A percentile compares a stretch with the other conserved stretches of the same genome.
These are phyloP conservation scores for Mortierella sp. DNA, from an alignment of 371 early-diverging fungal species.

Conservation along the genomic window DNA sequence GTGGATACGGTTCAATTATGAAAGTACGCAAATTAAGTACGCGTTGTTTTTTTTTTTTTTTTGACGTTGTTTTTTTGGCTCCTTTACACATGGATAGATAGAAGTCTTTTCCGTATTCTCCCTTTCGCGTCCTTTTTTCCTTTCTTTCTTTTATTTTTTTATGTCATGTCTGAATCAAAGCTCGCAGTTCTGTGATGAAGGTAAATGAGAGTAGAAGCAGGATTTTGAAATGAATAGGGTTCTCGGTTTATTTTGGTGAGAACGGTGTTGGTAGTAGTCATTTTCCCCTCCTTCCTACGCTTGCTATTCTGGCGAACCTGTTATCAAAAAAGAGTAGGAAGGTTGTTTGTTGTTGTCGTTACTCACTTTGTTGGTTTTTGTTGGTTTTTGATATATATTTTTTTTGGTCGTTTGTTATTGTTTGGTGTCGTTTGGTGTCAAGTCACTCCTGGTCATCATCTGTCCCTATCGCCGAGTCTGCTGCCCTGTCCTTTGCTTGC, in stretches of 20 bases:
- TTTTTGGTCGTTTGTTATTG: not conserved
- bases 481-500: too few relatives aligned
- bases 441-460: not conserved
- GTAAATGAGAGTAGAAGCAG: too few relatives aligned
- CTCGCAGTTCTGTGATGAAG: not conserved
- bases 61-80: not conserved
- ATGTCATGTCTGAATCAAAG: too few relatives aligned
- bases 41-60: not conserved
- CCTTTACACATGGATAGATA: constrained; percentile 7
- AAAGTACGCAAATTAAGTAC: not conserved
- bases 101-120: constrained; percentile 5
- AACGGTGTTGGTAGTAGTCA: not conserved
- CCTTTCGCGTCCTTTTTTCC: not conserved
- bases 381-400: not conserved
- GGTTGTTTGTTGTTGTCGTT: not conserved
- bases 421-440: not conserved
- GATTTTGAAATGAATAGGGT: too few relatives aligned
- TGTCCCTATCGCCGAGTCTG: not conserved
- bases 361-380: not conserved
- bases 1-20: not conserved
- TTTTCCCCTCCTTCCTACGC: not conserved
- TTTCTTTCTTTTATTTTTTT: not conserved
- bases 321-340: not conserved
- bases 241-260: too few relatives aligned
- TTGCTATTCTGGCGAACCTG: too few relatives aligned